Evolutionary conservation across 2,329 filamentous ascomycete genomes (phyloP).

Genomic region (Diplodia corticola): DNA sequence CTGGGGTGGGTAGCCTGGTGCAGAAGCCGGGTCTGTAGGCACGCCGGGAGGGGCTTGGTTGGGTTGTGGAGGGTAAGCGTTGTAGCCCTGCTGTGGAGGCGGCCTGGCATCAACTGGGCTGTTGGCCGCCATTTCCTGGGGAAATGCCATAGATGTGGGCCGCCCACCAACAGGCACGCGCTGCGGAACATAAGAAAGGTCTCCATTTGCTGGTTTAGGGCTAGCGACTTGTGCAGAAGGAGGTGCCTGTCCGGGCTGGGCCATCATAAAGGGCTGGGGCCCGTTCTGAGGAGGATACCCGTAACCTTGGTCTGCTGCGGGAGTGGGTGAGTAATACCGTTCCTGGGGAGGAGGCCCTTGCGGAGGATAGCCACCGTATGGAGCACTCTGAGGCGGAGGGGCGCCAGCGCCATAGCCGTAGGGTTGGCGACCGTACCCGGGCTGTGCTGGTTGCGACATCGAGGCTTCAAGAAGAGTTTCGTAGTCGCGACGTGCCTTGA

Average conservation of each 20-base stretch:
- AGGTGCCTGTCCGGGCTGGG: conserved; percentile 32
- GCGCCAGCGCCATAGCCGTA: conserved; percentile 29
- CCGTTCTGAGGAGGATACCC: conserved; percentile 29
- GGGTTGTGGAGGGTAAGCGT: conserved; percentile 27
- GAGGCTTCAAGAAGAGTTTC: conserved; percentile 93
- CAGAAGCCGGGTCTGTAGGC: conserved; percentile 29
- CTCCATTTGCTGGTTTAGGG: conserved; percentile 32
- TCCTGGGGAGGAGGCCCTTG: conserved; percentile 32
- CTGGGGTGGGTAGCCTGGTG: conserved; percentile 31
- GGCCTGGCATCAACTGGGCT: conserved; percentile 47
- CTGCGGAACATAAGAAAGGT: conserved; percentile 40
- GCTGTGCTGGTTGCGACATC: conserved; percentile 89
- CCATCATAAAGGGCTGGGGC: conserved; percentile 42
- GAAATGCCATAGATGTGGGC: conserved; percentile 40
- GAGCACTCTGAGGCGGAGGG: conserved; percentile 31
- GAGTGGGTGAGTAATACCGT: conserved; percentile 41
- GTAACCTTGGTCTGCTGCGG: conserved; percentile 31
- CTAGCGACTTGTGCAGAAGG: conserved; percentile 26
- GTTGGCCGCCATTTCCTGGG: conserved; percentile 50
- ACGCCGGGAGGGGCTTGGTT: conserved; percentile 26
- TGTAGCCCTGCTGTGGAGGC: conserved; percentile 33
- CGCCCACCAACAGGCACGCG: conserved; percentile 38
- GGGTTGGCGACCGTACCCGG: conserved; percentile 66
- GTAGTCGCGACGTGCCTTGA: conserved; percentile 96
- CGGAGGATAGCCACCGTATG: conserved; percentile 30